These are phyloP conservation scores for Penicillium sp. DNA, from an alignment of 2,329 filamentous ascomycete species.

Conservation along the genomic window DNA sequence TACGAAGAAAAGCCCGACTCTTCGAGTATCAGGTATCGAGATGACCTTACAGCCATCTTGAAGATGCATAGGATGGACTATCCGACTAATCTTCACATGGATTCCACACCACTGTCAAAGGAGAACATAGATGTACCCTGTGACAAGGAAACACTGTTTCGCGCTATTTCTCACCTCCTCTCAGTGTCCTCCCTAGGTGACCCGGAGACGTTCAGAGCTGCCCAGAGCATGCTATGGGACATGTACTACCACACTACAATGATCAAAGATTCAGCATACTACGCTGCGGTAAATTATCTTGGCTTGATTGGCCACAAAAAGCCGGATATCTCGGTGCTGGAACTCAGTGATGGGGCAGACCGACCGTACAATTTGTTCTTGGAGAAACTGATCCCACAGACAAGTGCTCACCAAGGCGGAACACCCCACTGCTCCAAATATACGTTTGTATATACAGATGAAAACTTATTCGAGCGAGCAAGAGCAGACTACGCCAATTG, in stretches of 20 bases:
- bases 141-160: not conserved
- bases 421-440: slow-evolving; percentile 21
- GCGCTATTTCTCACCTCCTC: not conserved
- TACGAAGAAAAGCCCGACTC: not conserved
- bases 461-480: not conserved
- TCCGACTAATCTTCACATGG: not conserved
- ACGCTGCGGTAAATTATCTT: slow-evolving; percentile 19
- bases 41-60: slow-evolving; percentile 1
- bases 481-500: not conserved
- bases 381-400: not conserved
- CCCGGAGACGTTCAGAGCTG: not conserved
- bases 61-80: not conserved
- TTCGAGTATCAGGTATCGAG: slow-evolving; percentile 12
- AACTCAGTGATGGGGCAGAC: slow-evolving; percentile 26
- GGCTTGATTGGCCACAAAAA: slow-evolving; percentile 27
- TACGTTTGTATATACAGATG: slow-evolving; percentile 16
- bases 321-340: slow-evolving; percentile 30
- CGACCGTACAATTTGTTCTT: slow-evolving; percentile 18
- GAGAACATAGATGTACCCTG: slow-evolving; percentile 7
- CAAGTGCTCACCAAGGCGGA: not conserved
- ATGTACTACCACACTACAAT: slow-evolving; percentile 9
- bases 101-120: not conserved
- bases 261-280: slow-evolving; percentile 9
- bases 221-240: slow-evolving; percentile 1
- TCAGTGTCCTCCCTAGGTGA: not conserved